Percentiles rank a stretch among this genome's conserved stretches.
phyloP scores from a whole-genome alignment of 495 filamentous ascomycete genomes.

The Lepraria neglecta region DNA sequence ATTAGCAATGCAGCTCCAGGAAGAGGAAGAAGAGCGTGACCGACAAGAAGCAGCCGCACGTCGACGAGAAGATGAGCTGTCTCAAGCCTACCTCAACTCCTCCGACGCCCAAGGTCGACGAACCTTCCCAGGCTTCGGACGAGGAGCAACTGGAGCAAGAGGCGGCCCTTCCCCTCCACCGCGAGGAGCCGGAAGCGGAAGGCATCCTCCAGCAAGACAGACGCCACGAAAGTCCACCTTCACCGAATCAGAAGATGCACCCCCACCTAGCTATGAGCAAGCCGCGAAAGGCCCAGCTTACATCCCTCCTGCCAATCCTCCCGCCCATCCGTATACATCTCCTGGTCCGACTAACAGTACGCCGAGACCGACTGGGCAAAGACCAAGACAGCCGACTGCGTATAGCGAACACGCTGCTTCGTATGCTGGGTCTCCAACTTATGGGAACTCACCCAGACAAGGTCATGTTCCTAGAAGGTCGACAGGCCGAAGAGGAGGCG shows the following conservation, averaged over 20 bases:
- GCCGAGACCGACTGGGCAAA: conserved; percentile 9
- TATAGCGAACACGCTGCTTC: conserved; percentile 20
- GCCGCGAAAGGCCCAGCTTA: conserved; percentile 59
- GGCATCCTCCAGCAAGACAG: conserved; percentile 30
- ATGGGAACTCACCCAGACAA: conserved; percentile 18
- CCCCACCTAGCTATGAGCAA: conserved; percentile 79
- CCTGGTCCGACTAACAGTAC: conserved; percentile 13
- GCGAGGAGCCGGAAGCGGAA: conserved; percentile 17
- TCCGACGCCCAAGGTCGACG: conserved; percentile 21
- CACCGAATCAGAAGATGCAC: conserved; percentile 49
- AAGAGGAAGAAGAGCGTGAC: conserved; percentile 70
- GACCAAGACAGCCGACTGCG: conserved; percentile 23
- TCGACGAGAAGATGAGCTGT: conserved; percentile 37
- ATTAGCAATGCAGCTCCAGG: conserved; percentile 72
- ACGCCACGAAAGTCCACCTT: conserved; percentile 5
- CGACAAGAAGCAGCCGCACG: conserved; percentile 38
- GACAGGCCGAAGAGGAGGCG: conserved; percentile 7
- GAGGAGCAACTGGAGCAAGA: conserved; percentile 14
- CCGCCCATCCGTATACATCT: conserved; percentile 47
- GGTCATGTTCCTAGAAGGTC: conserved; percentile 11
- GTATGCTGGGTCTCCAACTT: conserved; percentile 16
- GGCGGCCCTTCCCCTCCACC: conserved; percentile 15
- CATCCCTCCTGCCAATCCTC: conserved; percentile 53
- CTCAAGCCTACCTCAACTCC: conserved; percentile 24
- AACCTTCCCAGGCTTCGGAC: conserved; percentile 24